These are phyloP conservation scores for Talaromyces piceae DNA, from an alignment of 2,329 filamentous ascomycete species.

Conservation along the genomic window DNA sequence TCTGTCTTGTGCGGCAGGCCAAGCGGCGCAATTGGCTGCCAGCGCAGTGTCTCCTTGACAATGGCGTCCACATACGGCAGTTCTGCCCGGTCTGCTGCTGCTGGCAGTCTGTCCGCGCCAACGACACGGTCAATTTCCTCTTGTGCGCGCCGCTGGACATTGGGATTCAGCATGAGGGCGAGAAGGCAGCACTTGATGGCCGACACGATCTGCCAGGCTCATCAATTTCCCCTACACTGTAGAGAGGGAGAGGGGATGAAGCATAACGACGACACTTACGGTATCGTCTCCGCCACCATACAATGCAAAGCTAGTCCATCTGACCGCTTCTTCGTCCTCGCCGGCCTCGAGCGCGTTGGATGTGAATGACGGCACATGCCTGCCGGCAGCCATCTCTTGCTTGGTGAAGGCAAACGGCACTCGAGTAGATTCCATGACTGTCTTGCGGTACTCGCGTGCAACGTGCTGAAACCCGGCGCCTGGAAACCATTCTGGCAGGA, in stretches of 20 bases:
- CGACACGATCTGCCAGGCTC: background rate
- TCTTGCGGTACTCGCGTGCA: constrained; percentile 29
- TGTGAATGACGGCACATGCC: constrained; percentile 28
- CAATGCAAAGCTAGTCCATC: constrained; percentile 36
- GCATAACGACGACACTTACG: too few species aligned
- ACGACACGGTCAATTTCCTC: background rate
- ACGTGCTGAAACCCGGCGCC: constrained; percentile 39
- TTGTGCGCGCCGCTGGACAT: background rate
- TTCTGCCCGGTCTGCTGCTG: background rate
- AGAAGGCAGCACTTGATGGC: background rate
- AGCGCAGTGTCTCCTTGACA: constrained; percentile 27
- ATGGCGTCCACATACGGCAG: constrained; percentile 14
- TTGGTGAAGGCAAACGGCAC: constrained; percentile 38
- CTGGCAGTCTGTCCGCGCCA: constrained; percentile 1
- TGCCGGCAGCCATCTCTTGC: constrained; percentile 27
- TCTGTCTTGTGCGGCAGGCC: constrained; percentile 15
- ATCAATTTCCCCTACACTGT: background rate
- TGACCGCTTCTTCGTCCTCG: constrained; percentile 29
- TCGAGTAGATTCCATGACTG: constrained; percentile 24
- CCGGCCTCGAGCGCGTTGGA: constrained; percentile 22
- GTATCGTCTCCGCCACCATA: constrained; percentile 39
- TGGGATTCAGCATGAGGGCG: background rate
- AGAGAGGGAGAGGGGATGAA: background rate
- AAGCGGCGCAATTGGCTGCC: constrained; percentile 18
- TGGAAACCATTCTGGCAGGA: constrained; percentile 40